phyloP scores from a whole-genome alignment of 257 asterid genomes.

The Solanum ossicruentum region DNA sequence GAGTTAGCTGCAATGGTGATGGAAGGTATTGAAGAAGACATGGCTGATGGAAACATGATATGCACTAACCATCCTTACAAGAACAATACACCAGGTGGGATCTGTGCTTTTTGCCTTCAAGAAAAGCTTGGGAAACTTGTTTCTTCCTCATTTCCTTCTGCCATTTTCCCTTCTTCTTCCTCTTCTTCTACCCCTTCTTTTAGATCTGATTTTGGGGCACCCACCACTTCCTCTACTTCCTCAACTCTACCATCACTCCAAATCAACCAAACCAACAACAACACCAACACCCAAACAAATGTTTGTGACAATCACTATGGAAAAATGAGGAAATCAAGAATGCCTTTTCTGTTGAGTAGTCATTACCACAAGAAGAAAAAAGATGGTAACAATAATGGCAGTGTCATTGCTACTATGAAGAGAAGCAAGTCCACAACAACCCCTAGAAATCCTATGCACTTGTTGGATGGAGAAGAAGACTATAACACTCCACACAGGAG shows the following conservation, averaged over 20 bases:
- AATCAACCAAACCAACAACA: slow-evolving; percentile 11
- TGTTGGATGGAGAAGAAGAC: slow-evolving; percentile 29
- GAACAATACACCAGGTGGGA: slow-evolving; percentile 83
- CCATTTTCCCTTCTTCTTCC: slow-evolving; percentile 75
- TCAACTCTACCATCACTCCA: slow-evolving; percentile 18
- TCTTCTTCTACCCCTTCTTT: slow-evolving; percentile 72
- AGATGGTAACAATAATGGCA: not conserved
- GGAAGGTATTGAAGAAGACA: slow-evolving; percentile 94
- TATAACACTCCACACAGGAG: slow-evolving; percentile 39
- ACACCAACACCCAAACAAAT: not conserved
- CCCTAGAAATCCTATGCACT: slow-evolving; percentile 43
- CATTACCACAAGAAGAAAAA: slow-evolving; percentile 40
- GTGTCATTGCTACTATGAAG: slow-evolving; percentile 27
- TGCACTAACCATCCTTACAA: slow-evolving; percentile 78
- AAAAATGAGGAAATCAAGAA: slow-evolving; percentile 29
- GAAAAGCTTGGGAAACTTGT: slow-evolving; percentile 96
- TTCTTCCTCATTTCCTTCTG: slow-evolving; percentile 67
- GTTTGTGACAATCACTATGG: not conserved
- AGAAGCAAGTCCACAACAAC: slow-evolving; percentile 75
- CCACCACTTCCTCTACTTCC: slow-evolving; percentile 3
- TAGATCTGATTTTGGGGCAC: slow-evolving; percentile 64
- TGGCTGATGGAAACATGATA: slow-evolving; percentile 70
- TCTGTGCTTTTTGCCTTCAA: slow-evolving; percentile 93
- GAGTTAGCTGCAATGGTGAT: slow-evolving; percentile 40
- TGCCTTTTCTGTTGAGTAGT: slow-evolving; percentile 38